Conservation (phyloP, 805 yeast genomes). For the Tetrapisispora namnaoensis region DNA sequence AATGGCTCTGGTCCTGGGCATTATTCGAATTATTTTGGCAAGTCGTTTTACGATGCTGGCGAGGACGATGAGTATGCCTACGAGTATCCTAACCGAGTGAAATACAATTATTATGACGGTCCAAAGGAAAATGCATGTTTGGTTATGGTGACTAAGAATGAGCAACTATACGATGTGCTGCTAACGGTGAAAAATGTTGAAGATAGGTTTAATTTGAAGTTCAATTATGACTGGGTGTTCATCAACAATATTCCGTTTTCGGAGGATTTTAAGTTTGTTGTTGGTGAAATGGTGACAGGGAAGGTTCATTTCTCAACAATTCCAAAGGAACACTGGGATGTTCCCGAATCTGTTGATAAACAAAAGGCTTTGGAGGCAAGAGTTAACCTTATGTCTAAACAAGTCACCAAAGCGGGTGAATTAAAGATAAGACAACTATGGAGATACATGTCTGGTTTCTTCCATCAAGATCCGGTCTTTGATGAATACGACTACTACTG, state of each 20-base stretch:
- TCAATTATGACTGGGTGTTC: constrained; percentile 70
- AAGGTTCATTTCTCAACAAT: constrained; percentile 37
- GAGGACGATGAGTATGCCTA: constrained; percentile 1
- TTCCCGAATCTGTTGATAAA: constrained; percentile 45
- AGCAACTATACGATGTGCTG: constrained; percentile 1
- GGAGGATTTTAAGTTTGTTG: constrained; percentile 40
- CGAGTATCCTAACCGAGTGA: constrained; percentile 1
- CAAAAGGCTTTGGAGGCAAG: constrained; percentile 34
- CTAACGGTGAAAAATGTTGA: constrained; percentile 50
- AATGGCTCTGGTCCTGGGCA: not conserved
- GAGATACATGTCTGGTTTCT: constrained; percentile 58
- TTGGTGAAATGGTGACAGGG: constrained; percentile 34
- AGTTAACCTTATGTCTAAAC: constrained; percentile 32
- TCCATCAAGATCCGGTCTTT: constrained; percentile 54
- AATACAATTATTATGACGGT: constrained; percentile 1
- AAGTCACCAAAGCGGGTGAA: constrained; percentile 49
- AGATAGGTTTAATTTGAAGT: constrained; percentile 52
- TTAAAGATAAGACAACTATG: constrained; percentile 78
- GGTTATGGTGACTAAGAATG: not conserved
- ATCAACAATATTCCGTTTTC: constrained; percentile 59
- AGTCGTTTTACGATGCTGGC: not conserved
- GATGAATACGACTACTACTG: constrained; percentile 61
- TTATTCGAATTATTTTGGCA: constrained; percentile 2
- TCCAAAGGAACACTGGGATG: constrained; percentile 42
- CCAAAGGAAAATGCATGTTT: constrained; percentile 1